Conservation (phyloP, 495 filamentous ascomycete genomes). For the Trichocladium antarcticum region DNA sequence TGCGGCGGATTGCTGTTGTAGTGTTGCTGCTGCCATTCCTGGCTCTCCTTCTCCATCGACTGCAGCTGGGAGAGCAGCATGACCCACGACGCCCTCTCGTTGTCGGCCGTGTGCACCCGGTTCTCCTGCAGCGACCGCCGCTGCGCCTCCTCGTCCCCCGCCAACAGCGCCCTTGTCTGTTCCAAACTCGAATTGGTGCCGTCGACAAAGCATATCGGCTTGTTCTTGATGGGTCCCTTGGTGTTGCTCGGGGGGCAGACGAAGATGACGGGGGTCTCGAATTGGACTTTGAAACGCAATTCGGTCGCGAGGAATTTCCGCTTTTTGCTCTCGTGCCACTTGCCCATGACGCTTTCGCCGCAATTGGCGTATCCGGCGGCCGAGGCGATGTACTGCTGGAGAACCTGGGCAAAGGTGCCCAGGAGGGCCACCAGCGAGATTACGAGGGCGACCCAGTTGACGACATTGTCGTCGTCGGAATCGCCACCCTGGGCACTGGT, state of each 20-base stretch:
- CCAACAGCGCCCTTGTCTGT: constrained; percentile 23
- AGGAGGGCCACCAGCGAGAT: constrained; percentile 31
- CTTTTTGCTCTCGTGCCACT: constrained; percentile 33
- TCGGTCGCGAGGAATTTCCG: constrained; percentile 32
- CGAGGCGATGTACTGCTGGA: constrained; percentile 36
- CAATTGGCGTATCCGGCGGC: constrained; percentile 34
- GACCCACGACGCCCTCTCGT: constrained; percentile 40
- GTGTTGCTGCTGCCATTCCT: constrained; percentile 28
- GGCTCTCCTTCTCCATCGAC: constrained; percentile 33
- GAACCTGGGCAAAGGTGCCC: constrained; percentile 30
- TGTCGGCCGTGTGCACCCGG: constrained; percentile 36
- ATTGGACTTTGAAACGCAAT: constrained; percentile 41
- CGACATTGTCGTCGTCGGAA: constrained; percentile 4
- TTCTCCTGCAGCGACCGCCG: constrained; percentile 13
- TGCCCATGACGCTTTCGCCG: constrained; percentile 35
- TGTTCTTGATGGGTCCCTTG: constrained; percentile 27
- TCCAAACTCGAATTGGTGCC: constrained; percentile 28
- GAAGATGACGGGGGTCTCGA: constrained; percentile 41
- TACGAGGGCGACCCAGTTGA: constrained; percentile 24
- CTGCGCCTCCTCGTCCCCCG: constrained; percentile 14
- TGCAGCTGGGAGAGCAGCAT: constrained; percentile 35
- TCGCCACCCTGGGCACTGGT: background rate
- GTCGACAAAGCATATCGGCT: constrained; percentile 30
- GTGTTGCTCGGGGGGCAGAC: constrained; percentile 33
- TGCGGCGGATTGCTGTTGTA: constrained; percentile 14